phyloP scores from a whole-genome alignment of 1,284 basidiomycete species.

The Caloboletus inedulis region DNA sequence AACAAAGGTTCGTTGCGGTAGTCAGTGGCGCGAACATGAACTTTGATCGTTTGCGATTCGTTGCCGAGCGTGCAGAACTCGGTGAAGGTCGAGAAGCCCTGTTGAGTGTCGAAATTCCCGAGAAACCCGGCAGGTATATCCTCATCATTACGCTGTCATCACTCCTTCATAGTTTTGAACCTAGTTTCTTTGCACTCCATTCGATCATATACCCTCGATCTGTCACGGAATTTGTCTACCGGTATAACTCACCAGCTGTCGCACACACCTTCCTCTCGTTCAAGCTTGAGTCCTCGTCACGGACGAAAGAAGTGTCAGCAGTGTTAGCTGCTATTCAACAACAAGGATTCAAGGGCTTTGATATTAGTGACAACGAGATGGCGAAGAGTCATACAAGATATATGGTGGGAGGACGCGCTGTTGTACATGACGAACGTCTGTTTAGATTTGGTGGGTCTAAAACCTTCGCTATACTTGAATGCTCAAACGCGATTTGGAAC shows the following conservation, averaged over 20 bases:
- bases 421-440: slow-evolving; percentile 82
- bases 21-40: slow-evolving; percentile 99
- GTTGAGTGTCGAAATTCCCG: slow-evolving; percentile 91
- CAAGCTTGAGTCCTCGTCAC: slow-evolving; percentile 66
- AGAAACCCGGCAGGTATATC: slow-evolving; percentile 80
- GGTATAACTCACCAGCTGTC: slow-evolving; percentile 66
- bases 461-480: neutral
- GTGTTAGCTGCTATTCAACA: slow-evolving; percentile 62
- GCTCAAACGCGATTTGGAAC: neutral
- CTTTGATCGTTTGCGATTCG: slow-evolving; percentile 93
- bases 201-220: slow-evolving; percentile 85
- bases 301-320: slow-evolving; percentile 65
- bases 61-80: slow-evolving; percentile 95
- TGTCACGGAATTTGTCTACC: slow-evolving; percentile 97
- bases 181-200: slow-evolving; percentile 88
- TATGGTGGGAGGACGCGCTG: slow-evolving; percentile 84
- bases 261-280: slow-evolving; percentile 93
- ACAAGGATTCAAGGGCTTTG: slow-evolving; percentile 78
- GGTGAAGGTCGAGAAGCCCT: slow-evolving; percentile 95
- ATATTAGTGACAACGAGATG: slow-evolving; percentile 94
- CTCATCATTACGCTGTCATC: neutral
- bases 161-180: slow-evolving; percentile 9
- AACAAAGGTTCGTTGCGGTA: slow-evolving; percentile 88
- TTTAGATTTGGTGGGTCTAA: slow-evolving; percentile 83
- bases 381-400: slow-evolving; percentile 95